phyloP scores from a whole-genome alignment of 306 rosid species.

The Prinsepia uniflora region DNA sequence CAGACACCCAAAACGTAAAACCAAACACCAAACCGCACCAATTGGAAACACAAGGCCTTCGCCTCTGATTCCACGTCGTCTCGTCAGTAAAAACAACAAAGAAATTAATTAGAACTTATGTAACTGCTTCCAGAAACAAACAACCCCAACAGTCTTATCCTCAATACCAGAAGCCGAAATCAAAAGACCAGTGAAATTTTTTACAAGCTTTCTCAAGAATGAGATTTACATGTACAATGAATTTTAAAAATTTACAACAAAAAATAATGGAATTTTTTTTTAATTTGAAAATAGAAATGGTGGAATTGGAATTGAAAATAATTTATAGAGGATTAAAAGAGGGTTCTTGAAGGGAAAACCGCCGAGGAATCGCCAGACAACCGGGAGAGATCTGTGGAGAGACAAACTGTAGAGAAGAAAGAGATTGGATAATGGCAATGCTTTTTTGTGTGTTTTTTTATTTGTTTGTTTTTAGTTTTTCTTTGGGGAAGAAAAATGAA shows the following conservation, averaged over 20 bases:
- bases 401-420: slow-evolving; percentile 37
- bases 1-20: slow-evolving; percentile 30
- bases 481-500: not conserved
- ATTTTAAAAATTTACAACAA: slow-evolving; percentile 14
- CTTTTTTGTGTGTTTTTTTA: not conserved
- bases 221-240: slow-evolving; percentile 5
- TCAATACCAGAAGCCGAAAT: slow-evolving; percentile 31
- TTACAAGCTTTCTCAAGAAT: slow-evolving; percentile 3
- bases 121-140: slow-evolving; percentile 20
- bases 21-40: slow-evolving; percentile 21
- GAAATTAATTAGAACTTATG: slow-evolving; percentile 23
- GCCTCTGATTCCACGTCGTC: slow-evolving; percentile 24
- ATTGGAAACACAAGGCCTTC: slow-evolving; percentile 6
- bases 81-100: slow-evolving; percentile 25
- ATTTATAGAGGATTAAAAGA: slow-evolving; percentile 17
- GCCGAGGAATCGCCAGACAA: slow-evolving; percentile 40
- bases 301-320: slow-evolving; percentile 29
- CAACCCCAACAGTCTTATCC: slow-evolving; percentile 13
- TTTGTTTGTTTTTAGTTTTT: not conserved
- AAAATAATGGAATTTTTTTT: slow-evolving; percentile 15
- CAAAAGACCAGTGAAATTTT: slow-evolving; percentile 12
- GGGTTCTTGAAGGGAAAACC: slow-evolving; percentile 22
- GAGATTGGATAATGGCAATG: slow-evolving; percentile 37
- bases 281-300: slow-evolving; percentile 13
- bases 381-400: slow-evolving; percentile 46